Conservation (phyloP, 2,329 filamentous ascomycete genomes). For the Fusarium palustre region DNA sequence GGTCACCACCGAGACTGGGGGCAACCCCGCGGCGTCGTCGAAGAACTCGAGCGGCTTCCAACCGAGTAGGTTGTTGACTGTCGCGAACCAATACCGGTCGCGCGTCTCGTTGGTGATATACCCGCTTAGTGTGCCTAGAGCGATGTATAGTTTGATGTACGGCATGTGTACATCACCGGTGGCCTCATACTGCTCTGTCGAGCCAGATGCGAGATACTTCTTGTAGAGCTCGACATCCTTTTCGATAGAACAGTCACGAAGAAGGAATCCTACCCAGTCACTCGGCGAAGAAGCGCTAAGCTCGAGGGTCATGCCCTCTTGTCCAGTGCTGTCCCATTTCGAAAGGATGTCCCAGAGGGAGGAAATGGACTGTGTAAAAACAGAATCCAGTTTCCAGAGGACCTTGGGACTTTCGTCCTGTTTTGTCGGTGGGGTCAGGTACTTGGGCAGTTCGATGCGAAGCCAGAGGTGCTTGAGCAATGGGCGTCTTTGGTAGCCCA, state of each 20-base stretch:
- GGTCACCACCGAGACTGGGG: neutral
- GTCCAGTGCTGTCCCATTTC: neutral
- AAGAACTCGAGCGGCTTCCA: slow-evolving; percentile 7
- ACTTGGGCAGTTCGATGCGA: neutral
- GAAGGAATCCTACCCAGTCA: neutral
- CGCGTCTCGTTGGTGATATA: neutral
- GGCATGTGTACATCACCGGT: neutral
- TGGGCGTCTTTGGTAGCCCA: neutral
- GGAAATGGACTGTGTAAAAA: slow-evolving; percentile 5
- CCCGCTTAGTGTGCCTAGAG: neutral
- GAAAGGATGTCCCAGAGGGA: slow-evolving; percentile 8
- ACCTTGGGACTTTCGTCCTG: neutral
- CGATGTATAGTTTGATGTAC: neutral
- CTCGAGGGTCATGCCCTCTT: slow-evolving; percentile 1
- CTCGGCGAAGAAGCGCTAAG: neutral
- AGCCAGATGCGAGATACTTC: neutral
- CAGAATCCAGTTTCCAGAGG: slow-evolving; percentile 1
- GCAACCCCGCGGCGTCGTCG: neutral
- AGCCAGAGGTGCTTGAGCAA: slow-evolving; percentile 24
- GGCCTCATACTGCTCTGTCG: neutral
- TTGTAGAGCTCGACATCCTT: neutral
- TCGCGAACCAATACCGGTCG: neutral
- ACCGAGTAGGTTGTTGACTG: slow-evolving; percentile 5
- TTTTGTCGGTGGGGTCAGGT: neutral
- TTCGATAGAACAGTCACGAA: neutral